These are phyloP conservation scores for Calycina herbarum DNA, from an alignment of 2,329 filamentous ascomycete genomes.

Conservation along the genomic window DNA sequence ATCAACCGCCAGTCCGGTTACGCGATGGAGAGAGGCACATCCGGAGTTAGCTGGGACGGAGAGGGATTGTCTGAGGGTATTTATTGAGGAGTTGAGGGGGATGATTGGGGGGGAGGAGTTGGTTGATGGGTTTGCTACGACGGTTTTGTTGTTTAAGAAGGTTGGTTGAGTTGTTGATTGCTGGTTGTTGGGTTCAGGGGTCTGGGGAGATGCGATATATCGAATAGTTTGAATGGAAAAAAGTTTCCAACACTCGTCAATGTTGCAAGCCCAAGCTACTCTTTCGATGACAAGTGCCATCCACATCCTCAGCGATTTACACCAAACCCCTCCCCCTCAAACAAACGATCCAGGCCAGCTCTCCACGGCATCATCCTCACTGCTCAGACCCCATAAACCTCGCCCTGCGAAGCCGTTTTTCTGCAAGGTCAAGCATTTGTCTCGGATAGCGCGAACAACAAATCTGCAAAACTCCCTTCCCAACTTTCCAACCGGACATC, in stretches of 20 bases:
- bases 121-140: constrained; percentile 18
- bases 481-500: not conserved
- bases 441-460: not conserved
- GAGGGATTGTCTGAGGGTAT: constrained; percentile 37
- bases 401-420: not conserved
- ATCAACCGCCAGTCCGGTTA: constrained; percentile 42
- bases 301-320: too few species aligned
- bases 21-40: constrained; percentile 42
- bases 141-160: constrained; percentile 29
- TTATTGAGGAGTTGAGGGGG: constrained; percentile 21
- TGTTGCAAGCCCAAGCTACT: too few species aligned
- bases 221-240: too few species aligned
- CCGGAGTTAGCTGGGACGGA: constrained; percentile 40
- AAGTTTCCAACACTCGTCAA: too few species aligned
- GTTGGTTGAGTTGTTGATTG: not conserved
- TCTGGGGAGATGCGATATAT: too few species aligned
- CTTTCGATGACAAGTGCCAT: too few species aligned
- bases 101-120: constrained; percentile 21
- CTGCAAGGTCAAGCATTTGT: not conserved
- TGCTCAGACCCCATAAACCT: not conserved
- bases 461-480: not conserved
- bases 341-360: not conserved
- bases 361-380: not conserved
- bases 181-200: too few species aligned
- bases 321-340: not conserved